Evolutionary conservation across 1,284 basidiomycete genomes (phyloP).

Genomic region (Cystobasidiaceae sp.): DNA sequence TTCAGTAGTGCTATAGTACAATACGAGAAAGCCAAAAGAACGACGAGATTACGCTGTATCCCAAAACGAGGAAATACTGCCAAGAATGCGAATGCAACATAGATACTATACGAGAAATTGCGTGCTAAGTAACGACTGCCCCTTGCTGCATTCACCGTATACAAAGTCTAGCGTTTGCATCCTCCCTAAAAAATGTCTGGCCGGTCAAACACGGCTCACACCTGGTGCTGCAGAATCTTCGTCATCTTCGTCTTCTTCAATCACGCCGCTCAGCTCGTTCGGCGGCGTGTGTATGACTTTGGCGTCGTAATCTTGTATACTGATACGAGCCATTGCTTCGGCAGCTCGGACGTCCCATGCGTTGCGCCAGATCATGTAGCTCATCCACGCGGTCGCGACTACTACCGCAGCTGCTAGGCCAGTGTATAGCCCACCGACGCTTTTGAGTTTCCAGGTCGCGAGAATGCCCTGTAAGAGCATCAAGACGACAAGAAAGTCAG

Average conservation of each 20-base stretch:
- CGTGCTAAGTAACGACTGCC: too few species aligned
- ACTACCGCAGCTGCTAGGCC: slow-evolving; percentile 15
- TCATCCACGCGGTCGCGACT: slow-evolving; percentile 11
- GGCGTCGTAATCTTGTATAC: slow-evolving; percentile 8
- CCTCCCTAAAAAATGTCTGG: too few species aligned
- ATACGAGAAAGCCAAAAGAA: too few species aligned
- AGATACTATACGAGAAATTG: too few species aligned
- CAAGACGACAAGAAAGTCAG: background rate
- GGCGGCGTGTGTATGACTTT: slow-evolving; percentile 9
- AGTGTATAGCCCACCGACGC: background rate
- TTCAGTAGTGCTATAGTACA: too few species aligned
- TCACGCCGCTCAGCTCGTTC: background rate
- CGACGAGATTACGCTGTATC: too few species aligned
- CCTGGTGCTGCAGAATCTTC: too few species aligned
- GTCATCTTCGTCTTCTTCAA: slow-evolving; percentile 5
- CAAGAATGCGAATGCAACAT: too few species aligned
- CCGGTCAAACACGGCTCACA: too few species aligned
- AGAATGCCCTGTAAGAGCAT: background rate
- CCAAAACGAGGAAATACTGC: too few species aligned
- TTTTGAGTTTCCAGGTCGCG: slow-evolving; percentile 2
- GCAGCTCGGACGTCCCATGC: slow-evolving; percentile 25
- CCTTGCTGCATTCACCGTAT: too few species aligned
- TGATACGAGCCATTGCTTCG: slow-evolving; percentile 18
- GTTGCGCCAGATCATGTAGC: slow-evolving; percentile 9
- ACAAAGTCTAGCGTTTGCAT: too few species aligned